These are phyloP conservation scores for Aspergillus sp. DNA, from an alignment of 2,329 filamentous ascomycete species.

Conservation along the genomic window DNA sequence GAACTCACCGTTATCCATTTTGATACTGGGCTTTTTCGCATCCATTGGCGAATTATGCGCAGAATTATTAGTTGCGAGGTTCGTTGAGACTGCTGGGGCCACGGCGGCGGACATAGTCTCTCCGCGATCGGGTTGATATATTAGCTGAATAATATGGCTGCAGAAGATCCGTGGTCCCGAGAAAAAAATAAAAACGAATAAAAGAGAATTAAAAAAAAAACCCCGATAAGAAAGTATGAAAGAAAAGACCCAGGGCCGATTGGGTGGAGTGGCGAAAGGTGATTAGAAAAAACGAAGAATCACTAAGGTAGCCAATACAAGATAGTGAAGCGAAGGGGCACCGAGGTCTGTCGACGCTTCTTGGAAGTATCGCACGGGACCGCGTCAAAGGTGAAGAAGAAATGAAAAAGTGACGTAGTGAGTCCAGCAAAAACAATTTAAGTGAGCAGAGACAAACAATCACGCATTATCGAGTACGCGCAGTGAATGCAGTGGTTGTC, in stretches of 20 bases:
- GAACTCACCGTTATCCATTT: conserved; percentile 42
- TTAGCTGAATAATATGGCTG: conserved; percentile 18
- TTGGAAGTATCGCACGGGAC: not conserved
- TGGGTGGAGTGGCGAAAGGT: conserved; percentile 15
- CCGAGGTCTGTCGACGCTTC: conserved; percentile 1
- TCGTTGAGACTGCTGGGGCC: conserved; percentile 36
- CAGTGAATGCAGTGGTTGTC: not conserved
- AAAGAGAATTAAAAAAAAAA: conserved; percentile 4
- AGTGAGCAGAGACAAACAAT: conserved; percentile 18
- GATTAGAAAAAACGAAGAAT: conserved; percentile 17
- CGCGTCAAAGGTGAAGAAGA: not conserved
- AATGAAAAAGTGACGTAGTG: conserved; percentile 30
- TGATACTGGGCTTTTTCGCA: conserved; percentile 39
- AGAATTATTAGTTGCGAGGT: conserved; percentile 25
- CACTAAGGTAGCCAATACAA: conserved; percentile 17
- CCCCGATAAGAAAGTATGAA: conserved; percentile 24
- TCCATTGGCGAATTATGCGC: conserved; percentile 44
- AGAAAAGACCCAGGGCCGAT: conserved; percentile 11
- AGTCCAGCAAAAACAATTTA: conserved; percentile 30
- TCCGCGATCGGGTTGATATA: conserved; percentile 14
- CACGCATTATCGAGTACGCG: conserved; percentile 12
- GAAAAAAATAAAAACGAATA: conserved; percentile 13
- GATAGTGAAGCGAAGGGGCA: not conserved
- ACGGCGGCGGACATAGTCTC: conserved; percentile 43
- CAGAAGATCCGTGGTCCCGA: conserved; percentile 20